These are phyloP conservation scores for Conticribra guillardii DNA, from an alignment of 108 stramenopile species.

Conservation along the genomic window DNA sequence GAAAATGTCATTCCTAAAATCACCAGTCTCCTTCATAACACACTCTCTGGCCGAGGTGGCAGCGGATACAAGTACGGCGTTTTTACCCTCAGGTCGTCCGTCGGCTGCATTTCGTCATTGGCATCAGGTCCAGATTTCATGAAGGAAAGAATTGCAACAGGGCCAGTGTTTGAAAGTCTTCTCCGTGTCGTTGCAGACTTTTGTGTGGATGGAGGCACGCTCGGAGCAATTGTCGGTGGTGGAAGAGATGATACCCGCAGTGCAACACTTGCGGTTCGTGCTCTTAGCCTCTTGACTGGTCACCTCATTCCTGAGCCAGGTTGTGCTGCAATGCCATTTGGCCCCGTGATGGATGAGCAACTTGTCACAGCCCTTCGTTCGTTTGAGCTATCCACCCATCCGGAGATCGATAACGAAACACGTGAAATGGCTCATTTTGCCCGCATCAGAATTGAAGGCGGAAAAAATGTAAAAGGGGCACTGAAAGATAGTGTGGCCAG, in stretches of 20 bases:
- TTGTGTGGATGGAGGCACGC: conserved; percentile 90
- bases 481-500: conserved; percentile 39
- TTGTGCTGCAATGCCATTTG: conserved; percentile 78
- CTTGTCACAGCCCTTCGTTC: conserved; percentile 74
- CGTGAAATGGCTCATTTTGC: conserved; percentile 72
- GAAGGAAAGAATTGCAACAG: conserved; percentile 90
- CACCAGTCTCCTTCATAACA: conserved; percentile 85
- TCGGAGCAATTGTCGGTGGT: conserved; percentile 90
- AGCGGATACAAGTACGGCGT: conserved; percentile 94
- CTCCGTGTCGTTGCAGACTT: conserved; percentile 86
- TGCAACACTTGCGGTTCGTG: conserved; percentile 85
- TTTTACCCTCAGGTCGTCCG: conserved; percentile 87
- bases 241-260: conserved; percentile 84
- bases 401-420: conserved; percentile 66
- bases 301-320: conserved; percentile 85
- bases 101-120: conserved; percentile 87
- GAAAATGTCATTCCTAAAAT: conserved; percentile 94
- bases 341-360: conserved; percentile 79
- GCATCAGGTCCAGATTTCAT: conserved; percentile 92
- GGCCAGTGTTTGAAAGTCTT: conserved; percentile 86
- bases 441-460: conserved; percentile 77
- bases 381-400: conserved; percentile 64
- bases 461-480: conserved; percentile 41
- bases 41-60: conserved; percentile 85
- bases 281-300: conserved; percentile 72